Evolutionary conservation across 164 flowering plant species (phyloP).

Genomic region (Santalum album): DNA sequence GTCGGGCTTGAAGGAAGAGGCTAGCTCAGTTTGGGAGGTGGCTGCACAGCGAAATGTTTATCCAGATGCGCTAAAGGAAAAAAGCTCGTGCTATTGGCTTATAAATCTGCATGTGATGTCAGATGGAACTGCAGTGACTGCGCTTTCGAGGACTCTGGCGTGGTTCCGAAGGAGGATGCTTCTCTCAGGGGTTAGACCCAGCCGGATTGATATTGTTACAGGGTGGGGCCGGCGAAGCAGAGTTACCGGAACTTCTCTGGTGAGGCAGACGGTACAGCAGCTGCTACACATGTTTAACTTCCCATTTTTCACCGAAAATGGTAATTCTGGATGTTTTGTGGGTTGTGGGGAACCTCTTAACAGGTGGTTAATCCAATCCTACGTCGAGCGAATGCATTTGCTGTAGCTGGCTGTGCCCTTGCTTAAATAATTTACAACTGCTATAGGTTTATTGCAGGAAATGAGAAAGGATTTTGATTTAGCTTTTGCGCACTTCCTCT

Average conservation of each 20-base stretch:
- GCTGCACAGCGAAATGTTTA: constrained; percentile 84
- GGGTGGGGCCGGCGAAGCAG: constrained; percentile 98
- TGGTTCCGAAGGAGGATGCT: constrained; percentile 74
- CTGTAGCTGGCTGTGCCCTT: constrained; percentile 27
- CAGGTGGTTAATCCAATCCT: constrained; percentile 68
- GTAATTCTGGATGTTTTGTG: constrained; percentile 88
- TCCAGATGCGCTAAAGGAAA: constrained; percentile 82
- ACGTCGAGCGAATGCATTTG: constrained; percentile 91
- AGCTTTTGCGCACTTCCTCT: no score
- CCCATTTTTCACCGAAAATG: constrained; percentile 75
- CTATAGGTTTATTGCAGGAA: constrained; percentile 29
- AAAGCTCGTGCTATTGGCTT: constrained; percentile 77
- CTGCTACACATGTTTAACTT: constrained; percentile 63
- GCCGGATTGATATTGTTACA: constrained; percentile 82
- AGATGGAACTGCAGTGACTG: constrained; percentile 92
- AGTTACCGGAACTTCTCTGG: constrained; percentile 85
- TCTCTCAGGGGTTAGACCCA: constrained; percentile 53
- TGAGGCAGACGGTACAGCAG: constrained; percentile 77
- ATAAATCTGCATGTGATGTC: constrained; percentile 99
- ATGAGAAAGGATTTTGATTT: no score
- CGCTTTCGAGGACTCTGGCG: constrained; percentile 86
- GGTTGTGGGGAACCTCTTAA: constrained; percentile 88
- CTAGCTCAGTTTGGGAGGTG: constrained; percentile 97
- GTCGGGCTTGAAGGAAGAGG: constrained; percentile 92
- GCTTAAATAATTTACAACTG: constrained; percentile 2